Percentiles rank a stretch among this genome's conserved stretches.
Conservation (phyloP, 345 rosid genomes). For the Pistacia atlantica region DNA sequence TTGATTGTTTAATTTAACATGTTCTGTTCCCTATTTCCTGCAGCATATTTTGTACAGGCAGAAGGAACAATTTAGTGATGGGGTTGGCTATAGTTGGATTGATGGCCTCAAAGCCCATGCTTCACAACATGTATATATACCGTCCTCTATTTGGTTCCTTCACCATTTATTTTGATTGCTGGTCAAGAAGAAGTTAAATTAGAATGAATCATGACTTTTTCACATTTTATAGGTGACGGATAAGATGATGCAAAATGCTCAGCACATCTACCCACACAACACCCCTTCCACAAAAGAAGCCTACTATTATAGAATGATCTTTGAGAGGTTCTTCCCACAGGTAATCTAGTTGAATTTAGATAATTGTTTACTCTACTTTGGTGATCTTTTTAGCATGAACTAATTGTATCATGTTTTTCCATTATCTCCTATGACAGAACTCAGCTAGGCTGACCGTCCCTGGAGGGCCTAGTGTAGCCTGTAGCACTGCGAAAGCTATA, state of each 20-base stretch:
- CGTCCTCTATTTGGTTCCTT: too few relatives aligned
- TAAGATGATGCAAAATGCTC: conserved; percentile 81
- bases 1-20: conserved; percentile 16
- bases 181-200: not conserved
- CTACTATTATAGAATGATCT: conserved; percentile 84
- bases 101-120: conserved; percentile 96
- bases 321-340: conserved; percentile 95
- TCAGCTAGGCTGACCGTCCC: conserved; percentile 86
- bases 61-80: conserved; percentile 96
- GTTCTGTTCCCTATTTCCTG: conserved; percentile 24
- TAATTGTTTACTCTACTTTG: too few relatives aligned
- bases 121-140: conserved; percentile 48
- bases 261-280: conserved; percentile 71
- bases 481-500: conserved; percentile 86
- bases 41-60: conserved; percentile 94
- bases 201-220: not conserved
- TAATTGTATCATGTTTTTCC: not conserved
- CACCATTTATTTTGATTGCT: not conserved
- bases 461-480: conserved; percentile 87
- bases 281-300: conserved; percentile 89
- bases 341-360: conserved; percentile 23
- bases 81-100: conserved; percentile 97
- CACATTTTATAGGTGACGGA: conserved; percentile 58
- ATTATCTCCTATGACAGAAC: conserved; percentile 45
- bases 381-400: not conserved